Evolutionary conservation across 169 alveolate species (phyloP), one percentile per base, ranked within the genome.

Genomic region (Pseudocohnilembus persalinus): DNA sequence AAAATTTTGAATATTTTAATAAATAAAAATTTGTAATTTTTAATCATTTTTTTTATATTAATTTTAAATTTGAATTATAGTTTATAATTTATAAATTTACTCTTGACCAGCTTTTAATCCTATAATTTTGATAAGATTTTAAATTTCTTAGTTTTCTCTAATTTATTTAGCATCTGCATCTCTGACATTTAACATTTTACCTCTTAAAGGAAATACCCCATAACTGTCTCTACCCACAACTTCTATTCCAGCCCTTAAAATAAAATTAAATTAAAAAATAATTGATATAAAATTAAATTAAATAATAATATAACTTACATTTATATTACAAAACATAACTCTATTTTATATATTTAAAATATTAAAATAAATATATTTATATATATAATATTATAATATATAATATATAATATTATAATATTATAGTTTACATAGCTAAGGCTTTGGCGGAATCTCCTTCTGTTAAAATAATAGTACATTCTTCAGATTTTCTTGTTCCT

Each of bases 401-500:
- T n/a, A n/a, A n/a, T n/a, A n/a, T n/a, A n/a, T n/a, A n/a, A n/a
- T n/a, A n/a, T n/a, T n/a, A n/a, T n/a, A n/a, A n/a, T n/a, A n/a
- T n/a, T n/a, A n/a, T n/a, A n/a, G n/a, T n/a, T 49, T 49, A 49
- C 88, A 98, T 96, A 26, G 99, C 99, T 64, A 99, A 95, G 28
- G 99, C 95, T 88, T 99, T 99, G 82, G 99, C 99, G 78, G 99
- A 98, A 95, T 99, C 99, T 90, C 99, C 99, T 94, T 99, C 99
- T 33, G 99, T 99, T 85, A 99, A 93, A 64, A 99, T 99, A 77
- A 99, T 94, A 24, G 99, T 98, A 92, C 99, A 98, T 74, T 98
- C 97, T 87, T 93, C 96, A 49, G 99, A 90, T 79, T 94, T 88
- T 81, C 96, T 96, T n/a, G 99, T 97, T 0, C 99, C 99, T 0